Evolutionary conservation across 169 alveolate genomes (phyloP).

Genomic region (Sarcocystis neurona): DNA sequence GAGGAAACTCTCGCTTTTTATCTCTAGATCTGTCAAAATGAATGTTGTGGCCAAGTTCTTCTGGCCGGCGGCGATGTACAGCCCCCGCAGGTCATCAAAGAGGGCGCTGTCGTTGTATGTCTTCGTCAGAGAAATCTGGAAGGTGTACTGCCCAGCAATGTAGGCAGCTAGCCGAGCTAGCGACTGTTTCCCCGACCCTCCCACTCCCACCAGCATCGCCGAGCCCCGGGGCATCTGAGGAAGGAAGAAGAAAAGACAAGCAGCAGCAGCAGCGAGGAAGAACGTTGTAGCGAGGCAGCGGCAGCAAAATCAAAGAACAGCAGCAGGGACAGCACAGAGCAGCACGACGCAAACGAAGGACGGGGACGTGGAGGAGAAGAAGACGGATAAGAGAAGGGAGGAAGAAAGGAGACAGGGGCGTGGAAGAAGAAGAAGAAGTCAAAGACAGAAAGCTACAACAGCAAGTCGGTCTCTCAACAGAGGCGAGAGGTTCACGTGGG

Average conservation of each 20-base stretch:
- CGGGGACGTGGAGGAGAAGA: too few relatives aligned
- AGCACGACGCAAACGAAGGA: too few relatives aligned
- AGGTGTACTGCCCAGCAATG: conserved; percentile 81
- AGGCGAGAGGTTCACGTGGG: too few relatives aligned
- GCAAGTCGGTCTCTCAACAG: too few relatives aligned
- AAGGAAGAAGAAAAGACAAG: conserved; percentile 54
- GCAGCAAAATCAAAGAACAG: not conserved
- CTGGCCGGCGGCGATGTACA: conserved; percentile 90
- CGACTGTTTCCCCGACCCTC: conserved; percentile 98
- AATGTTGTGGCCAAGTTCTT: conserved; percentile 88
- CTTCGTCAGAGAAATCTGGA: conserved; percentile 89
- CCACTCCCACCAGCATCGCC: conserved; percentile 95
- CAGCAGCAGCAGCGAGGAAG: not conserved
- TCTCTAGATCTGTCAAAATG: conserved; percentile 95
- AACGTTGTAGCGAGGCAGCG: not conserved
- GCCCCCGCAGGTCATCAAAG: conserved; percentile 88
- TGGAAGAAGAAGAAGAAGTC: too few relatives aligned
- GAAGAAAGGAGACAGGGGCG: too few relatives aligned
- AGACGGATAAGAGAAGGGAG: too few relatives aligned
- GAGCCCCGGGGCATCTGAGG: conserved; percentile 90
- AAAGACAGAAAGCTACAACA: too few relatives aligned
- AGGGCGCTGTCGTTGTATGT: conserved; percentile 88
- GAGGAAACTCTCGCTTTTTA: conserved; percentile 91
- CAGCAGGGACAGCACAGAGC: too few relatives aligned
- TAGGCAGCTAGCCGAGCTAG: conserved; percentile 92